Conservation (phyloP, 225 moss, liverwort and hornwort genomes). For the Physcomitrellopsis africana region DNA sequence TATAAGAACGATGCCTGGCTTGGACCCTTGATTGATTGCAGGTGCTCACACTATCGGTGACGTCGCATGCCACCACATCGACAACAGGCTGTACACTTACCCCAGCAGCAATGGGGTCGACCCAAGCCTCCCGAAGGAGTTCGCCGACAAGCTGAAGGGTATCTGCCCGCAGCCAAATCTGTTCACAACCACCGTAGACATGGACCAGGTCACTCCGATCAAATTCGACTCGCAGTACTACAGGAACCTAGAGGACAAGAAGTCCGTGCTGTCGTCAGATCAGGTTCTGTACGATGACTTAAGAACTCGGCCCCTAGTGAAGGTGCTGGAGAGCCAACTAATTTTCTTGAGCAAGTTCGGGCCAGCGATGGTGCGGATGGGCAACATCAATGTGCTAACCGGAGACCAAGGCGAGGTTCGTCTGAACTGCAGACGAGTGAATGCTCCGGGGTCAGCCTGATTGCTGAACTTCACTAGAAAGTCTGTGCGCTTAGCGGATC, state of each 20-base stretch:
- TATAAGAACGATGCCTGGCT: not conserved
- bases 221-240: conserved; percentile 36
- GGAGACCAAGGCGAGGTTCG: not conserved
- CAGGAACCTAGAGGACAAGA: conserved; percentile 11
- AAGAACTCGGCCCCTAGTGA: not conserved
- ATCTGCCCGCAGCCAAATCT: not conserved
- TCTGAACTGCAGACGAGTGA: not conserved
- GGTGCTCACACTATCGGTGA: conserved; percentile 32
- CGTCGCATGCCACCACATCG: conserved; percentile 25
- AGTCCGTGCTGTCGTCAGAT: conserved; percentile 27
- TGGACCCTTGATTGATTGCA: not conserved
- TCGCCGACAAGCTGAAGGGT: not conserved
- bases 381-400: not conserved
- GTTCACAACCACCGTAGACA: not conserved
- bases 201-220: conserved; percentile 29
- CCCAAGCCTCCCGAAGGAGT: not conserved
- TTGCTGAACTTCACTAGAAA: too few relatives aligned
- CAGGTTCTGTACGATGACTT: conserved; percentile 5
- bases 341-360: conserved; percentile 9
- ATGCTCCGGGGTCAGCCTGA: not conserved
- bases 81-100: conserved; percentile 25
- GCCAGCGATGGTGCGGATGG: conserved; percentile 19
- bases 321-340: not conserved
- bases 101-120: not conserved
- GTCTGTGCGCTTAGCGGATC: too few relatives aligned